These are phyloP conservation scores for Oryza nivara DNA, from an alignment of 176 grass and related monocot genomes.

Conservation along the genomic window DNA sequence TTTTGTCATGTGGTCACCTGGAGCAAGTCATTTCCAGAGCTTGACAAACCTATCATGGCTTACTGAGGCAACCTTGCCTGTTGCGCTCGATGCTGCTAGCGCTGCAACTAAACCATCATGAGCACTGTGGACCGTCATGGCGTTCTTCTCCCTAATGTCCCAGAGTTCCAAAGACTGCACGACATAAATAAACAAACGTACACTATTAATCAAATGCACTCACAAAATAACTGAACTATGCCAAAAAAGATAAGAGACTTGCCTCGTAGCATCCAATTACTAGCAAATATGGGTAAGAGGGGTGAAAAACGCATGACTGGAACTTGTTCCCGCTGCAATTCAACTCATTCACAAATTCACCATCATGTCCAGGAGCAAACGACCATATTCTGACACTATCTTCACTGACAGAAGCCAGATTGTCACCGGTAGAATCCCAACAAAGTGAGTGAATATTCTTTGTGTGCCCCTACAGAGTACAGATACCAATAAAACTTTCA, in stretches of 20 bases:
- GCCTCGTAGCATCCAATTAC: slow-evolving; percentile 94
- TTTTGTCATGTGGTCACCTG: slow-evolving; percentile 45
- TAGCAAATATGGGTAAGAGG: slow-evolving; percentile 66
- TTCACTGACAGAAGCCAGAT: slow-evolving; percentile 93
- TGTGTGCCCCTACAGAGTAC: slow-evolving; percentile 78
- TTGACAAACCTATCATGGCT: slow-evolving; percentile 90
- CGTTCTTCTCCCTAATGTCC: slow-evolving; percentile 82
- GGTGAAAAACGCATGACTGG: slow-evolving; percentile 94
- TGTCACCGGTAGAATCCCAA: slow-evolving; percentile 85
- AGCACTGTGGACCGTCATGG: slow-evolving; percentile 71
- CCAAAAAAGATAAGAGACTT: slow-evolving; percentile 36
- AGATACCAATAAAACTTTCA: slow-evolving; percentile 34
- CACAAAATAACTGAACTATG: slow-evolving; percentile 11
- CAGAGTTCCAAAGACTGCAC: slow-evolving; percentile 96
- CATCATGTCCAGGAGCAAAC: slow-evolving; percentile 63
- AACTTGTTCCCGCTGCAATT: slow-evolving; percentile 88
- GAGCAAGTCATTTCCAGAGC: slow-evolving; percentile 81
- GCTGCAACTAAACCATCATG: slow-evolving; percentile 80
- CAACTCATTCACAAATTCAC: slow-evolving; percentile 83
- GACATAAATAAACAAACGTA: slow-evolving; percentile 10
- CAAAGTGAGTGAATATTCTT: slow-evolving; percentile 81
- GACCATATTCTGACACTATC: slow-evolving; percentile 88
- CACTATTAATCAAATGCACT: not conserved
- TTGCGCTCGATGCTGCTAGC: slow-evolving; percentile 74
- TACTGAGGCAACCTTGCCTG: slow-evolving; percentile 84